Percentiles rank a stretch among this genome's conserved stretches.
These are phyloP conservation scores for Kazachstania kunashirensis DNA, from an alignment of 805 yeast species.

Conservation along the genomic window DNA sequence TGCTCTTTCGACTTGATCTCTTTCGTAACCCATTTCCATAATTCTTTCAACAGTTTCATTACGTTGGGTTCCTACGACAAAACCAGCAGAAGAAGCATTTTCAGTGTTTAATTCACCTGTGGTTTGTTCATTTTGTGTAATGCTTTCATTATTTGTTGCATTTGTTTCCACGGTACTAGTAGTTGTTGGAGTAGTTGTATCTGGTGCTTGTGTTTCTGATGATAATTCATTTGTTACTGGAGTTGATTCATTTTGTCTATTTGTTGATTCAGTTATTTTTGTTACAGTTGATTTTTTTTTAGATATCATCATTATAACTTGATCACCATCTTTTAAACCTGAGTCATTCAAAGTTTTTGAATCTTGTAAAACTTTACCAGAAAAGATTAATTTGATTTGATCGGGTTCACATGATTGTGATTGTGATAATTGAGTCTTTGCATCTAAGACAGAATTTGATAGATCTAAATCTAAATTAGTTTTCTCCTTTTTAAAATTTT, in stretches of 20 bases:
- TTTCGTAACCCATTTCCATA: constrained; percentile 92
- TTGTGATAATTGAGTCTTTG: constrained; percentile 63
- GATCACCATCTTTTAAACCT: constrained; percentile 74
- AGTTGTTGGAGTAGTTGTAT: constrained; percentile 18
- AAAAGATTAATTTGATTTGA: constrained; percentile 82
- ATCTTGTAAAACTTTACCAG: constrained; percentile 85
- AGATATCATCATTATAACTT: constrained; percentile 85
- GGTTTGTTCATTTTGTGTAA: background rate
- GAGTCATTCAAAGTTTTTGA: constrained; percentile 61
- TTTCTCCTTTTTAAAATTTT: constrained; percentile 88
- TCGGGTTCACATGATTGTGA: constrained; percentile 57
- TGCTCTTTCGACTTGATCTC: constrained; percentile 81
- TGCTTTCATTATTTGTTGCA: no score
- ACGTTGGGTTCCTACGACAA: constrained; percentile 70
- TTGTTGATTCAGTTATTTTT: constrained; percentile 14
- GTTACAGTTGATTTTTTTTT: constrained; percentile 34
- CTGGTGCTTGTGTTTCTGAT: no score
- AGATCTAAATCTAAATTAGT: constrained; percentile 70
- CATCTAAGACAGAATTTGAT: constrained; percentile 54
- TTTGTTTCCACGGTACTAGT: background rate
- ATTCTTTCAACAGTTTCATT: constrained; percentile 72
- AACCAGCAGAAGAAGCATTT: constrained; percentile 36
- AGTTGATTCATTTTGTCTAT: constrained; percentile 14
- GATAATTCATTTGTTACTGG: constrained; percentile 4
- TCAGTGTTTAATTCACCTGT: constrained; percentile 10